Conservation (phyloP, 1,139 yeast species). For the Saccharomyces pastorianus region DNA sequence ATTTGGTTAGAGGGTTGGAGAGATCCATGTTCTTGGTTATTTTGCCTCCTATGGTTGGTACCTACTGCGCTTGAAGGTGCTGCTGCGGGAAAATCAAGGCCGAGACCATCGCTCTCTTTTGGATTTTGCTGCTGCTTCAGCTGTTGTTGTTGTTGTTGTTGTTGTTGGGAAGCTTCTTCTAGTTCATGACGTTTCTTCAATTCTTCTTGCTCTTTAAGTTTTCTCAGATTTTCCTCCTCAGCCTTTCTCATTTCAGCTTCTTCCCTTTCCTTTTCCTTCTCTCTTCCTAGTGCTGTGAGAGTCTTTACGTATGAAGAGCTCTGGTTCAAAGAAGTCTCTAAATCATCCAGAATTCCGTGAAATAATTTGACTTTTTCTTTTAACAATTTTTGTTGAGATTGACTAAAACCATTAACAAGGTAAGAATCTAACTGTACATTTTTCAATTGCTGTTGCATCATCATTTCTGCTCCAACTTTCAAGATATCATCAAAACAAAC, state of each 20-base stretch:
- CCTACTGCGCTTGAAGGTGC: background rate
- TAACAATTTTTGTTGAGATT: slow-evolving; percentile 19
- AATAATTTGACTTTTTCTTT: slow-evolving; percentile 25
- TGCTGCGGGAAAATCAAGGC: slow-evolving; percentile 1
- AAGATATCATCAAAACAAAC: slow-evolving; percentile 31
- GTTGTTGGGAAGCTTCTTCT: slow-evolving; percentile 8
- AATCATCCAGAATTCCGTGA: slow-evolving; percentile 33
- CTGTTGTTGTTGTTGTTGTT: background rate
- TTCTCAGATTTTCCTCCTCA: slow-evolving; percentile 11
- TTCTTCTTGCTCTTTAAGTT: slow-evolving; percentile 11
- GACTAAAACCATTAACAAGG: slow-evolving; percentile 24
- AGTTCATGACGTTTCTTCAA: slow-evolving; percentile 17
- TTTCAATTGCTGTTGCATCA: slow-evolving; percentile 31
- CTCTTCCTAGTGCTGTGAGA: slow-evolving; percentile 20
- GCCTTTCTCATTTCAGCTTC: slow-evolving; percentile 23
- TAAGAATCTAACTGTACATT: slow-evolving; percentile 27
- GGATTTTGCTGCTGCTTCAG: slow-evolving; percentile 9
- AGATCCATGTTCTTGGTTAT: background rate
- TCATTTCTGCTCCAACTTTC: slow-evolving; percentile 27
- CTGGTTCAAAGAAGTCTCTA: slow-evolving; percentile 32
- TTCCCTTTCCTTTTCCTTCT: slow-evolving; percentile 21
- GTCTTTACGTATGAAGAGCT: slow-evolving; percentile 31
- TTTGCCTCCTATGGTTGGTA: background rate
- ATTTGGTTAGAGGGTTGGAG: background rate
- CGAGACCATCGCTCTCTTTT: background rate